A percentile compares a stretch with the other conserved stretches of the same genome.
These are phyloP conservation scores for Ganoderma leucocontextum DNA, from an alignment of 1,284 basidiomycete species.

Conservation along the genomic window DNA sequence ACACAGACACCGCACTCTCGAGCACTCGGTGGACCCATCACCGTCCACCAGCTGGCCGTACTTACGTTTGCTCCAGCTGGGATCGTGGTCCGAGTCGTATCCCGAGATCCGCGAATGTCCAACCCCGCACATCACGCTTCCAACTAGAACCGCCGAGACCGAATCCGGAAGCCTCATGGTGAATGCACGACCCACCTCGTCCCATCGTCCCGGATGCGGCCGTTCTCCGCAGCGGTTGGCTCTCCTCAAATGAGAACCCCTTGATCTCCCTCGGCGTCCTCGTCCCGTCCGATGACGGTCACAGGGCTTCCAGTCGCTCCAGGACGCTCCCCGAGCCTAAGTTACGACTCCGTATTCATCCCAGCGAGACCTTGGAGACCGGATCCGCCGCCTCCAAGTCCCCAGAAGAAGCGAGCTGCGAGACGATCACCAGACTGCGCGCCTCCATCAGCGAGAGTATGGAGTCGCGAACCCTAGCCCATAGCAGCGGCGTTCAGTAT, in stretches of 20 bases:
- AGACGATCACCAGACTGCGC: conserved; percentile 1
- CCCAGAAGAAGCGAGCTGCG: neutral
- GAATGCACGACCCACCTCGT: conserved; percentile 19
- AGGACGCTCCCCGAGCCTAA: neutral
- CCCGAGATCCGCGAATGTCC: conserved; percentile 6
- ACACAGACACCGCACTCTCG: neutral
- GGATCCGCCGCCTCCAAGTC: neutral
- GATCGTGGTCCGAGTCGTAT: neutral
- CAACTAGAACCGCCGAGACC: conserved; percentile 16
- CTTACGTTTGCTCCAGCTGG: too few relatives aligned
- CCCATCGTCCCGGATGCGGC: conserved; percentile 8
- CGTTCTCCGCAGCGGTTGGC: conserved; percentile 16
- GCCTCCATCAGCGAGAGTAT: neutral
- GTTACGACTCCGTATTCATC: neutral
- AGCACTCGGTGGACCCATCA: too few relatives aligned
- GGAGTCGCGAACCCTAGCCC: neutral
- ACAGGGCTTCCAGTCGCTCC: conserved; percentile 8
- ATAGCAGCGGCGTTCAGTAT: neutral
- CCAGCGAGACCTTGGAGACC: neutral
- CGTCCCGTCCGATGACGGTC: conserved; percentile 11
- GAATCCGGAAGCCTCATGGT: conserved; percentile 17
- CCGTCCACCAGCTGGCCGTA: neutral
- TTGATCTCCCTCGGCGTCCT: conserved; percentile 1
- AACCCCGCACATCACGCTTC: conserved; percentile 5
- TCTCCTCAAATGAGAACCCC: conserved; percentile 1